These are phyloP conservation scores for Capronia americana DNA, from an alignment of 2,329 filamentous ascomycete species.

Conservation along the genomic window DNA sequence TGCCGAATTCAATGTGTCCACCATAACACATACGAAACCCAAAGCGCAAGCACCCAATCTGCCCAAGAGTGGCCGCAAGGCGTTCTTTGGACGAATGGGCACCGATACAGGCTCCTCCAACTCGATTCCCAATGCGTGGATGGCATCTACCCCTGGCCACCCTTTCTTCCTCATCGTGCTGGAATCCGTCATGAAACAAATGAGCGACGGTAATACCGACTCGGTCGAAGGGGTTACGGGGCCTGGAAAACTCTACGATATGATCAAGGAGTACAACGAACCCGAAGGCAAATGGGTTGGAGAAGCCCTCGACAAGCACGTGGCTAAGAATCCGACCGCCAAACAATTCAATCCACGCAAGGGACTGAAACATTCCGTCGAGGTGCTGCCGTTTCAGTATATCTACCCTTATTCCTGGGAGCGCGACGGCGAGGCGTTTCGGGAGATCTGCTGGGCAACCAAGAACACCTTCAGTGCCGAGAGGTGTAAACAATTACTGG, in stretches of 20 bases:
- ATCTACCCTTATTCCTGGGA: conserved; percentile 41
- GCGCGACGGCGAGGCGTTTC: conserved; percentile 37
- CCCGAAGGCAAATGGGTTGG: conserved; percentile 25
- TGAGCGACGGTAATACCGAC: conserved; percentile 13
- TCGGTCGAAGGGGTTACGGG: conserved; percentile 36
- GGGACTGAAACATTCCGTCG: conserved; percentile 34
- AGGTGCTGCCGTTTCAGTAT: conserved; percentile 36
- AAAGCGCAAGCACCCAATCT: conserved; percentile 23
- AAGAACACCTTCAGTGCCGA: conserved; percentile 32
- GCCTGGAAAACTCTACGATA: conserved; percentile 34
- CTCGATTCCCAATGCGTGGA: conserved; percentile 50
- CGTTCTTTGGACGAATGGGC: conserved; percentile 47
- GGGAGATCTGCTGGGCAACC: conserved; percentile 35
- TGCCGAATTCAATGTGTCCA: conserved; percentile 38
- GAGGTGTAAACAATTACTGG: conserved; percentile 38
- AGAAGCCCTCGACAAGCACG: conserved; percentile 32
- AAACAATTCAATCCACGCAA: conserved; percentile 34
- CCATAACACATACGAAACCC: conserved; percentile 27
- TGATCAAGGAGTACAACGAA: conserved; percentile 29
- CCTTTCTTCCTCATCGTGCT: conserved; percentile 45
- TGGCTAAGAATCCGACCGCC: conserved; percentile 35
- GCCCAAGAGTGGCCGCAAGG: conserved; percentile 34
- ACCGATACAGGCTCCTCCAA: conserved; percentile 41
- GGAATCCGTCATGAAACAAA: conserved; percentile 33
- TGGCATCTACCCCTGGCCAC: conserved; percentile 47